Evolutionary conservation across 805 yeast genomes (phyloP), one percentile per base, ranked within the genome.

Genomic region (Saturnispora sanitii): DNA sequence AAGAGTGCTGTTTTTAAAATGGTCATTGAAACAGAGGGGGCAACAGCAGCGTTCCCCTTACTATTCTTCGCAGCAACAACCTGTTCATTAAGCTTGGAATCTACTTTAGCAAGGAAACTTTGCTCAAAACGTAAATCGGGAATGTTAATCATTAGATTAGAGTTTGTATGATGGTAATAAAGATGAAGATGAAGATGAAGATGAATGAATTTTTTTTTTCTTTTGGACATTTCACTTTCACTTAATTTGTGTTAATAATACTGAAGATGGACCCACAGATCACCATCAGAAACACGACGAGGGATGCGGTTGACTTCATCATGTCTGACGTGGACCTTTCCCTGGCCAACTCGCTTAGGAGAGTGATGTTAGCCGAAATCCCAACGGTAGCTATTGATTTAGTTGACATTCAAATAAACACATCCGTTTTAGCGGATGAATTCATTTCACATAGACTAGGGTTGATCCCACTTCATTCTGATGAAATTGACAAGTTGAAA

Each of bases 331-430:
- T 87, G 26, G 96, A 90, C 57, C 62, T 92, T 45, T 75, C 96
- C 50, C 66, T 90, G 55, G 97, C 97, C 16, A 92, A 92, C 69
- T 83, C 97, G 13, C 51, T 92, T 29, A 74, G 99, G 52, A 72
- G 99, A 59, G 77, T 82, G 31, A 88, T 92, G 85, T 68, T 92
- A 46, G 88, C 96, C 2, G 99, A 92, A 62, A 92, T 92, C 43
- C 98, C 98, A 26, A 92, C 98, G 1, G 66, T 92, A 49, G 96
- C 98, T 40, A 87, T 92, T 44, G 99, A 92, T 56, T 74, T 90
- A 47, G 98, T 92, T 35, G 97, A 92, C 58, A 82, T 92, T 48
- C 94, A 86, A 55, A 77, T 75, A 37, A 92, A 92, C 65, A 86
- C 97, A 2, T 79, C 95, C 11, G 98, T 92, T 17, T 67, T 92